Percentiles rank a stretch among this genome's conserved stretches.
phyloP scores from a whole-genome alignment of 257 asterid genomes.

The Gynochthodes officinalis region DNA sequence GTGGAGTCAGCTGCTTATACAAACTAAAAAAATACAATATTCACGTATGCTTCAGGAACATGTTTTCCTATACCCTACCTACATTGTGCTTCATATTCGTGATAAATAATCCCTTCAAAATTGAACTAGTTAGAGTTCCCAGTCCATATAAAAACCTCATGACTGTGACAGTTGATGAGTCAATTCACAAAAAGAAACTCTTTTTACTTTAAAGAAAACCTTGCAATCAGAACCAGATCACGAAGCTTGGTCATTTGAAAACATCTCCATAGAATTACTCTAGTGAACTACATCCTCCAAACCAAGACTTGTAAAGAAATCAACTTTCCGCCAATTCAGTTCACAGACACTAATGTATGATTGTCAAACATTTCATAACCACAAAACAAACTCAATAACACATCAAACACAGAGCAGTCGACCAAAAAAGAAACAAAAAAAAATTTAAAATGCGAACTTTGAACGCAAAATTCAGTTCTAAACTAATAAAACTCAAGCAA shows the following conservation, averaged over 20 bases:
- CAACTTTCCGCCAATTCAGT: neutral
- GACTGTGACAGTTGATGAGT: neutral
- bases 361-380: neutral
- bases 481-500: neutral
- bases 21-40: neutral
- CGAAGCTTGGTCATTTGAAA: neutral
- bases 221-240: neutral
- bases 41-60: constrained; percentile 6
- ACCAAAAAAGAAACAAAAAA: too few relatives aligned
- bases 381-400: neutral
- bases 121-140: neutral
- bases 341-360: neutral
- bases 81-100: constrained; percentile 2
- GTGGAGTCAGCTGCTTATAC: neutral
- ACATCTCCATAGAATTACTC: neutral
- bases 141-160: neutral
- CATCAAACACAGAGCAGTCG: too few relatives aligned
- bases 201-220: neutral
- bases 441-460: neutral
- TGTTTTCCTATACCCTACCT: neutral
- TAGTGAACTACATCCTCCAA: neutral
- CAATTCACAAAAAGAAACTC: neutral
- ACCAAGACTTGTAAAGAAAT: neutral
- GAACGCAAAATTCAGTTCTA: neutral
- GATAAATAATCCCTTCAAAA: neutral